Evolutionary conservation across 1,284 basidiomycete species (phyloP).

Genomic region (Boletus mariae): DNA sequence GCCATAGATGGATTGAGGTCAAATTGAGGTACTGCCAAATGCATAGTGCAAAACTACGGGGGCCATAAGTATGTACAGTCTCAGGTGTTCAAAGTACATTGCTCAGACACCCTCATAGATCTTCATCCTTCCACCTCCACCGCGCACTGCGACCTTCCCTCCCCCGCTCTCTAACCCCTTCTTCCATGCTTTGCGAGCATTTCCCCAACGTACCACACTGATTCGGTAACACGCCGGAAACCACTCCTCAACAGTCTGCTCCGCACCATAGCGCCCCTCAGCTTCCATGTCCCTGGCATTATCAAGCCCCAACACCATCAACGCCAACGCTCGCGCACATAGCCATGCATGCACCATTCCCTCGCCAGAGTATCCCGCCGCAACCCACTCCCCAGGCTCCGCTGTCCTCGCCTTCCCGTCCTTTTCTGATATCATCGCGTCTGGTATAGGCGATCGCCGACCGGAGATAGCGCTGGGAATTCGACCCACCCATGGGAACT

Average conservation of each 20-base stretch:
- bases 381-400: conserved; percentile 47
- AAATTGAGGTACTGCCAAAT: too few species aligned
- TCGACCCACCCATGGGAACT: conserved; percentile 54
- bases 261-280: conserved; percentile 24
- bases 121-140: conserved; percentile 30
- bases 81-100: background rate
- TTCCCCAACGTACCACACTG: conserved; percentile 44
- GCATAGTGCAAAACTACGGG: too few species aligned
- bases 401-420: conserved; percentile 12
- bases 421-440: background rate
- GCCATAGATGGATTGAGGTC: too few species aligned
- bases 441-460: conserved; percentile 19
- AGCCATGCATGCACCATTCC: conserved; percentile 69
- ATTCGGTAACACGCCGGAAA: conserved; percentile 53
- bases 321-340: conserved; percentile 52
- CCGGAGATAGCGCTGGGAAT: conserved; percentile 40
- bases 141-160: conserved; percentile 9
- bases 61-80: too few species aligned
- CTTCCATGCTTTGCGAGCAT: conserved; percentile 8
- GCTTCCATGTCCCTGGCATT: conserved; percentile 24
- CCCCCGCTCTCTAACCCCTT: conserved; percentile 4
- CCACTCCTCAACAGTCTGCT: conserved; percentile 36
- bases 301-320: conserved; percentile 48
- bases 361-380: conserved; percentile 60
- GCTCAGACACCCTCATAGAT: conserved; percentile 19